Conservation (phyloP, 306 rosid species). For the Hippophae rhamnoides region DNA sequence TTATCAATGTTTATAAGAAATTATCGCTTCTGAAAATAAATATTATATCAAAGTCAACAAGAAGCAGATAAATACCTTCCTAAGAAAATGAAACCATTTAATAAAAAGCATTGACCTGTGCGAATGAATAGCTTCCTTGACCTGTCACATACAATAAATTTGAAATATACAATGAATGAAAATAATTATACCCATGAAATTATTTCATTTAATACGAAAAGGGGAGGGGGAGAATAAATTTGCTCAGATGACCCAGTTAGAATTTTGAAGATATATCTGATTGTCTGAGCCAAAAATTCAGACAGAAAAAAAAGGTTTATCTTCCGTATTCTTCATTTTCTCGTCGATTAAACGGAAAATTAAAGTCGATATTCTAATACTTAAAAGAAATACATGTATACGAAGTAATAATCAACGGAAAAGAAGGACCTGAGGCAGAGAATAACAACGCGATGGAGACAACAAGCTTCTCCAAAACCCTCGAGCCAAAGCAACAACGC, state of each 20-base stretch:
- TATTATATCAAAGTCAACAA: slow-evolving; percentile 1
- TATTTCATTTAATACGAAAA: too few species aligned
- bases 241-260: too few species aligned
- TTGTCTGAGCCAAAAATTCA: too few species aligned
- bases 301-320: too few species aligned
- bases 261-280: too few species aligned
- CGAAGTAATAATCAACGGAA: slow-evolving; percentile 8
- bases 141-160: slow-evolving; percentile 21
- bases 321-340: slow-evolving; percentile 4
- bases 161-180: neutral
- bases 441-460: slow-evolving; percentile 73
- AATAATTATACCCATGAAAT: neutral
- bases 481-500: slow-evolving; percentile 47
- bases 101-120: slow-evolving; percentile 83
- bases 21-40: neutral
- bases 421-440: slow-evolving; percentile 44
- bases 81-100: slow-evolving; percentile 77
- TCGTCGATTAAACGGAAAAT: slow-evolving; percentile 11
- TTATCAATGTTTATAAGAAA: neutral
- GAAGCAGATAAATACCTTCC: slow-evolving; percentile 48
- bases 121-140: slow-evolving; percentile 54
- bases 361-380: neutral
- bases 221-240: too few species aligned
- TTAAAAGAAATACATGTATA: neutral
- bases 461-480: slow-evolving; percentile 74